These are phyloP conservation scores for Thelonectria olida DNA, from an alignment of 2,329 filamentous ascomycete species.

Conservation along the genomic window DNA sequence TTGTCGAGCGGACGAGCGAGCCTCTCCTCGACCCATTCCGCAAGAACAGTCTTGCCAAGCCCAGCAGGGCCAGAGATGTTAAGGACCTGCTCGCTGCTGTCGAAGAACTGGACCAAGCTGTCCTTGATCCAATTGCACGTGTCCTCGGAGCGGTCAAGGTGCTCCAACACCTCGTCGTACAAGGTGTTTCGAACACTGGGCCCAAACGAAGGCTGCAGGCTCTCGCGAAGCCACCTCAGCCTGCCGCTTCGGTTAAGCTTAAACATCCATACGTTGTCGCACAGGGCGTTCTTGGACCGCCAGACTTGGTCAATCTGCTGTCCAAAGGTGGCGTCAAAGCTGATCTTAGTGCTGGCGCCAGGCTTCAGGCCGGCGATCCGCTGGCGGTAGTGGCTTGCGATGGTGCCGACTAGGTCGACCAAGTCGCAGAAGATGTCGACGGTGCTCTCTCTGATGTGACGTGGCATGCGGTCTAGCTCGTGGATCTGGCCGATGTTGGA, in stretches of 20 bases:
- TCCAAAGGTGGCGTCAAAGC: constrained; percentile 50
- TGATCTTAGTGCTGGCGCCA: constrained; percentile 39
- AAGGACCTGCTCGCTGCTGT: constrained; percentile 45
- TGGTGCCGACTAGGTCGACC: constrained; percentile 45
- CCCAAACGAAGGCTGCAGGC: constrained; percentile 42
- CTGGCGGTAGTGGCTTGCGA: constrained; percentile 47
- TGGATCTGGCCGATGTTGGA: constrained; percentile 48
- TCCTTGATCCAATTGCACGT: constrained; percentile 52
- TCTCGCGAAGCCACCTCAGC: constrained; percentile 43
- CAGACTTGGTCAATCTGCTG: constrained; percentile 46
- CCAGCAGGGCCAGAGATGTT: constrained; percentile 47
- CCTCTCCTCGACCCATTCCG: constrained; percentile 51
- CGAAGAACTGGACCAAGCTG: constrained; percentile 47
- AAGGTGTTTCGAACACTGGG: constrained; percentile 39
- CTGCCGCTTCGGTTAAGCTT: constrained; percentile 42
- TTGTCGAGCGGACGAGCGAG: constrained; percentile 49
- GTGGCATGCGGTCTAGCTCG: constrained; percentile 45
- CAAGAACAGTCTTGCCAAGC: constrained; percentile 50
- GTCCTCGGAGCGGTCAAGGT: constrained; percentile 49
- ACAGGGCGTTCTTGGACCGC: constrained; percentile 44
- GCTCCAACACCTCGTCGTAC: constrained; percentile 49
- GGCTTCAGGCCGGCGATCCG: constrained; percentile 43
- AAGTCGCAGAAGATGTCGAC: constrained; percentile 48
- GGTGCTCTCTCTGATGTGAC: constrained; percentile 43
- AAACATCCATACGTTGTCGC: constrained; percentile 47